Evolutionary conservation across 2,329 filamentous ascomycete species (phyloP), one percentile per base, ranked within the genome.

Genomic region (Pyricularia sp.): DNA sequence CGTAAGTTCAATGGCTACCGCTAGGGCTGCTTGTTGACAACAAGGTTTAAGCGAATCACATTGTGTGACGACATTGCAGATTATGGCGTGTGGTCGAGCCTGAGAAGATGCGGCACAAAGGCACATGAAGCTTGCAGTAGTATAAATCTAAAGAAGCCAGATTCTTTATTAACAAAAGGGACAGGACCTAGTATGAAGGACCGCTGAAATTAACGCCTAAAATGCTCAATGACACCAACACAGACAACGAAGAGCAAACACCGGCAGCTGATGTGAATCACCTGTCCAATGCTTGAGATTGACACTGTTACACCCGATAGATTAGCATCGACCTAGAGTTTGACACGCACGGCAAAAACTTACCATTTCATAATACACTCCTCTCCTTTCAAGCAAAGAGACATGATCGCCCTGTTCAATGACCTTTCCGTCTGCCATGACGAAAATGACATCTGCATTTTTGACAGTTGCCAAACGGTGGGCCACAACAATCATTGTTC

Each of bases 361-460:
- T 64, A 68, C 67, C 67, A 68, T 68, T 61, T 68, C 50, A 61
- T 64, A 68, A n/a, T 68, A 68, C 3, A 68, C 59, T 11, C 67
- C 59, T 50, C 67, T 30, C n/a, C 58, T 25, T 14, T 61, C 25
- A 7, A 69, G 36, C 42, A 80, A 70, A 61, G 80, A 77, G 1
- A 77, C 74, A 70, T 83, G 82, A 0, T 73, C 77, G 0, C 82
- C 82, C 68, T 75, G 75, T 70, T 83, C 81, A 0, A 81, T 72
- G n/a, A 83, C 75, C 17, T 67, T 74, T 0, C 82, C 82, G 0
- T 79, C 76, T 4, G 78, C 78, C 69, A 84, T 75, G 0, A 84
- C 78, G 66, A 81, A 82, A 36, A 84, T 83, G 0, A 77, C 71
- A 71, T 83, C 80, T 0, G 81, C 81, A 10, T 76, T 78, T 65